These are phyloP conservation scores for Solanum tarijense DNA, from an alignment of 257 asterid genomes.

Conservation along the genomic window DNA sequence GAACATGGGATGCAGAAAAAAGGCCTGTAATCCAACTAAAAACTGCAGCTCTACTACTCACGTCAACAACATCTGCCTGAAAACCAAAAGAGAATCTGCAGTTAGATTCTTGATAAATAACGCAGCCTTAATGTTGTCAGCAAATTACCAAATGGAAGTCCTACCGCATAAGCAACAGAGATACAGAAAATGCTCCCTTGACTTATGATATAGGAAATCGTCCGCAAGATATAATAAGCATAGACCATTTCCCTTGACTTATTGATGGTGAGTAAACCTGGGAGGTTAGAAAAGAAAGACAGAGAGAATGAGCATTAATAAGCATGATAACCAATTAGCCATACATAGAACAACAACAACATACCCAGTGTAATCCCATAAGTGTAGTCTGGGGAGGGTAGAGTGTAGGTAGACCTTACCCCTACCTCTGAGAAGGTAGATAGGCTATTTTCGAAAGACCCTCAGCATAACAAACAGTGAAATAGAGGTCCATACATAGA, in stretches of 20 bases:
- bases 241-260: conserved; percentile 72
- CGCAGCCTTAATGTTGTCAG: background rate
- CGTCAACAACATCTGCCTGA: conserved; percentile 83
- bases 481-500: background rate
- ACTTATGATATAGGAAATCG: conserved; percentile 63
- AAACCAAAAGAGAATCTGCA: background rate
- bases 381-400: background rate
- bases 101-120: background rate
- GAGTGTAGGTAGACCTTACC: background rate
- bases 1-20: conserved; percentile 80
- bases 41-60: conserved; percentile 53
- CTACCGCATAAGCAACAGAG: conserved; percentile 86
- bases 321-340: background rate
- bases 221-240: conserved; percentile 63
- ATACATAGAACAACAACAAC: background rate
- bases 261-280: conserved; percentile 75
- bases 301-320: background rate
- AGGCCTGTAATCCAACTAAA: conserved; percentile 90
- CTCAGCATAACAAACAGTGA: background rate
- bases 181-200: conserved; percentile 95
- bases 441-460: background rate
- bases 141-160: conserved; percentile 6
- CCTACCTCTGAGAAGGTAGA: background rate
- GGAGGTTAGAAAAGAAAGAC: conserved; percentile 1
- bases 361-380: background rate